phyloP scores from a whole-genome alignment of 2,329 filamentous ascomycete species.

The Cladophialophora immunda region DNA sequence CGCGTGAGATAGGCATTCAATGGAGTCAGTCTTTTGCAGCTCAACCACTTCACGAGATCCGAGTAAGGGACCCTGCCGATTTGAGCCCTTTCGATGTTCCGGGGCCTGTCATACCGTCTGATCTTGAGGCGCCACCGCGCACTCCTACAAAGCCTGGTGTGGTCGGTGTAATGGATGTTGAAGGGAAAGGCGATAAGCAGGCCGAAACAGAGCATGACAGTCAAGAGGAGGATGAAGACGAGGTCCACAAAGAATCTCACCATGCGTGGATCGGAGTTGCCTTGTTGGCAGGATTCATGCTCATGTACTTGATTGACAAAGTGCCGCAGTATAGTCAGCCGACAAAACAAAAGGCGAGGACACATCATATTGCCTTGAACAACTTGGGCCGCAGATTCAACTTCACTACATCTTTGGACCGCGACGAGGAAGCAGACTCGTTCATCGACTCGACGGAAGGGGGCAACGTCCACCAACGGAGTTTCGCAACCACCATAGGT shows the following conservation, averaged over 20 bases:
- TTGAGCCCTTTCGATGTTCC: constrained; percentile 41
- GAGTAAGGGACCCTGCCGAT: constrained; percentile 24
- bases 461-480: constrained; percentile 61
- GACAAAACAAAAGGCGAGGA: constrained; percentile 70
- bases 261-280: constrained; percentile 87
- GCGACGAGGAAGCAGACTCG: constrained; percentile 49
- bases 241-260: constrained; percentile 57
- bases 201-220: constrained; percentile 55
- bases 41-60: constrained; percentile 5
- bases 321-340: constrained; percentile 77
- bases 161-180: constrained; percentile 41
- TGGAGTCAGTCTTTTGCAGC: constrained; percentile 40
- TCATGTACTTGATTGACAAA: constrained; percentile 96
- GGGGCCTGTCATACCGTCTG: constrained; percentile 44
- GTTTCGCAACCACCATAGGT: constrained; percentile 85
- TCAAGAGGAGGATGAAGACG: constrained; percentile 45
- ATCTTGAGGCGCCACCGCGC: constrained; percentile 38
- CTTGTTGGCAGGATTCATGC: constrained; percentile 84
- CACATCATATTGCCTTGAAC: constrained; percentile 87
- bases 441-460: constrained; percentile 64
- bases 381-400: constrained; percentile 70
- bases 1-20: constrained; percentile 42
- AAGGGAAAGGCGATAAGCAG: constrained; percentile 46
- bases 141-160: constrained; percentile 42
- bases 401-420: constrained; percentile 53